These are phyloP conservation scores for Ensete glaucum DNA, from an alignment of 176 grass and related monocot genomes.

Conservation along the genomic window DNA sequence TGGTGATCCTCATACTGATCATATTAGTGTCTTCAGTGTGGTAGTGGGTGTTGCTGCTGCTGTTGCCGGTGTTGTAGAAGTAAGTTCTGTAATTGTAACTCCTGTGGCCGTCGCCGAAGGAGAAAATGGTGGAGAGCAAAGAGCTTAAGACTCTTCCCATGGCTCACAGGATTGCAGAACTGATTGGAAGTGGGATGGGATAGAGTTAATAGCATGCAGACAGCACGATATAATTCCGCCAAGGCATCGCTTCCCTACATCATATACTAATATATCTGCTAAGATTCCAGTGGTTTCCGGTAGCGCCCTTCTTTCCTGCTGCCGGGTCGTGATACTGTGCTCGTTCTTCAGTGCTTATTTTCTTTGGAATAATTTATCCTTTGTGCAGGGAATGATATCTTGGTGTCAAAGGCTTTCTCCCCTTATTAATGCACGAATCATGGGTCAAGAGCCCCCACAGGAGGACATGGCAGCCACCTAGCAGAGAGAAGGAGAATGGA, in stretches of 20 bases:
- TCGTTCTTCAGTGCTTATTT: background rate
- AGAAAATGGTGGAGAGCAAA: background rate
- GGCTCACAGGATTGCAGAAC: background rate
- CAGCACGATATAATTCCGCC: background rate
- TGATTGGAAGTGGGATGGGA: background rate
- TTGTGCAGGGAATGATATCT: background rate
- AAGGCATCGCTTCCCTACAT: background rate
- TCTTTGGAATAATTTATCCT: background rate
- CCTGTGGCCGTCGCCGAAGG: background rate
- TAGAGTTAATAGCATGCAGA: background rate
- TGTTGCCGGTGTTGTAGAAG: constrained; percentile 2
- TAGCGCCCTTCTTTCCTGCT: no score
- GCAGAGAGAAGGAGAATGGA: no score
- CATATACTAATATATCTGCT: background rate
- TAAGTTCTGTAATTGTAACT: background rate
- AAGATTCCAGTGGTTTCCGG: no score
- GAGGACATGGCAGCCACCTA: background rate
- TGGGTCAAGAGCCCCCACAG: background rate
- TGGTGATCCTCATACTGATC: background rate
- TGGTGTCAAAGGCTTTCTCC: background rate
- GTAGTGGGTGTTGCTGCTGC: background rate
- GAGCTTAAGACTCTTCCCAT: constrained; percentile 1
- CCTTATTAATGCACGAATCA: constrained; percentile 15
- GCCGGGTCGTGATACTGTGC: background rate
- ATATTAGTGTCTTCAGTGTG: background rate